These are phyloP conservation scores for Nicotiana tabacum DNA, from an alignment of 257 asterid genomes.

Conservation along the genomic window DNA sequence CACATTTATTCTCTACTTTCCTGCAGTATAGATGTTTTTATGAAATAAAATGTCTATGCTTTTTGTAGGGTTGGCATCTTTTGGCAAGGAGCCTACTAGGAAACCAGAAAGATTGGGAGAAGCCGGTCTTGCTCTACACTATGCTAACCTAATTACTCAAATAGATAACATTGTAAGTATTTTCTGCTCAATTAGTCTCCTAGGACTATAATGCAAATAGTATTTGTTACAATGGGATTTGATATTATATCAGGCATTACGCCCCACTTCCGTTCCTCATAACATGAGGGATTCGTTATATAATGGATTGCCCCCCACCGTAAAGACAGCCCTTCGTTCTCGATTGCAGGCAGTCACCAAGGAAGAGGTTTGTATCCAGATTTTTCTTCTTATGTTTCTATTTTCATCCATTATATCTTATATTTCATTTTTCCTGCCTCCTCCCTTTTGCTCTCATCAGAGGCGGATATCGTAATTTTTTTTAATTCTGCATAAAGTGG, in stretches of 20 bases:
- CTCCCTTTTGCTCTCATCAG: not conserved
- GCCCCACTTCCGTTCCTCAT: conserved; percentile 87
- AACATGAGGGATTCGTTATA: conserved; percentile 79
- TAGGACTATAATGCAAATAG: not conserved
- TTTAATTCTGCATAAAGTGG: not conserved
- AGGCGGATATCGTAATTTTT: not conserved
- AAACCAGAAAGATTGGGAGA: conserved; percentile 74
- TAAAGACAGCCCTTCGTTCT: conserved; percentile 52
- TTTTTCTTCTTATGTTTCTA: not conserved
- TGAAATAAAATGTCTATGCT: not conserved
- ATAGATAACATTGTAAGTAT: conserved; percentile 82
- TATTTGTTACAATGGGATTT: not conserved
- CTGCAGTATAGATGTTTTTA: not conserved
- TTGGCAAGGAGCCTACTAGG: conserved; percentile 34
- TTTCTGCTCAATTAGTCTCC: not conserved
- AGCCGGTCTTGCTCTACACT: conserved; percentile 94
- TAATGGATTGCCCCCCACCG: conserved; percentile 69
- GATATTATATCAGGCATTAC: conserved; percentile 53
- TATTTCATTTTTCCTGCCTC: not conserved
- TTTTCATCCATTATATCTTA: not conserved
- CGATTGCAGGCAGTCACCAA: conserved; percentile 29
- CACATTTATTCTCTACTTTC: conserved; percentile 2
- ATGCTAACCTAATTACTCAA: conserved; percentile 87
- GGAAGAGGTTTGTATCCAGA: conserved; percentile 46
- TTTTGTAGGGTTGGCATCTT: conserved; percentile 45